Evolutionary conservation across 192 early-diverging fungal genomes (phyloP).

Genomic region (Chytriomyces confervae): DNA sequence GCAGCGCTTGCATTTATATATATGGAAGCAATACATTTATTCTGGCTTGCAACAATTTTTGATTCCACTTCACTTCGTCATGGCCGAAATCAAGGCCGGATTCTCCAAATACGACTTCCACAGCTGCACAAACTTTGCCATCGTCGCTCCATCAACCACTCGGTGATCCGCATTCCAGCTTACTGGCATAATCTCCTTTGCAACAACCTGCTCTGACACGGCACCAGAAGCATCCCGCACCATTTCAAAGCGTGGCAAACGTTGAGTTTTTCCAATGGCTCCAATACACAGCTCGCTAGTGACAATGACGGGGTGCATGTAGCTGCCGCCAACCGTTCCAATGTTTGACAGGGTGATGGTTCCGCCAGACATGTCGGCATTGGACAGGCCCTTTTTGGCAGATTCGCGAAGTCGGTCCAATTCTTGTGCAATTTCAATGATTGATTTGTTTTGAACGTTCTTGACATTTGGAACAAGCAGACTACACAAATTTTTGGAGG

Average conservation of each 20-base stretch:
- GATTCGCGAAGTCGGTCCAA: conserved; percentile 72
- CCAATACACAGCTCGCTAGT: conserved; percentile 87
- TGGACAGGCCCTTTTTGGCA: conserved; percentile 66
- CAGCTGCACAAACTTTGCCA: conserved; percentile 84
- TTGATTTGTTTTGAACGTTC: conserved; percentile 81
- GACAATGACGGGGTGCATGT: conserved; percentile 88
- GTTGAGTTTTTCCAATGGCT: conserved; percentile 83
- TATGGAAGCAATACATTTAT: no score
- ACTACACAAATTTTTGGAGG: conserved; percentile 25
- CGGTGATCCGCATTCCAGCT: conserved; percentile 97
- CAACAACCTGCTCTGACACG: conserved; percentile 72
- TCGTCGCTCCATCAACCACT: conserved; percentile 93
- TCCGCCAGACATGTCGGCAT: conserved; percentile 77
- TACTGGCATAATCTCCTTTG: conserved; percentile 74
- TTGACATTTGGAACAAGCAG: conserved; percentile 95
- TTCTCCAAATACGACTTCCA: conserved; percentile 91
- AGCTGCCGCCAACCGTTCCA: conserved; percentile 91
- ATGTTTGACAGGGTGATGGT: conserved; percentile 95
- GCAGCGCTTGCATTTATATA: no score
- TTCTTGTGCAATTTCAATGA: conserved; percentile 90
- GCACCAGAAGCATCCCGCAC: conserved; percentile 58
- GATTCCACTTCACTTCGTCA: conserved; percentile 12
- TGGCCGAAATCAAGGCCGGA: conserved; percentile 68
- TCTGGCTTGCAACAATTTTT: no score
- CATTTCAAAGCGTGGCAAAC: conserved; percentile 81